Percentiles rank a stretch among this genome's conserved stretches.
phyloP scores from a whole-genome alignment of 2,329 filamentous ascomycete genomes.

The Purpureocillium takamizusanense region DNA sequence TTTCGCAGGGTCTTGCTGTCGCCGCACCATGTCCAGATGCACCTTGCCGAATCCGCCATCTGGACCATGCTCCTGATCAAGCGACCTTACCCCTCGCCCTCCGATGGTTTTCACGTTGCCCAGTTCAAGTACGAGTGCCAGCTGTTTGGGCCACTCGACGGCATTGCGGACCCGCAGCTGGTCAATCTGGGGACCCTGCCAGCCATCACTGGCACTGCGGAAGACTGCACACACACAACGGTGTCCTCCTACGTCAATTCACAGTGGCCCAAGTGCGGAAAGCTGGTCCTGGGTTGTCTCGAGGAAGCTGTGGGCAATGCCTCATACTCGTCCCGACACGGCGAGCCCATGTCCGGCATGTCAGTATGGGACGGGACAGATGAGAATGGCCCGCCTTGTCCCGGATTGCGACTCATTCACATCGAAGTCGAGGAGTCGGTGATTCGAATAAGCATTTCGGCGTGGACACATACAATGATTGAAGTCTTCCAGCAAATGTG shows the following conservation, averaged over 20 bases:
- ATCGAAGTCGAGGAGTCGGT: slow-evolving; percentile 23
- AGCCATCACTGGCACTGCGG: slow-evolving; percentile 23
- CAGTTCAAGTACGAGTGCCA: slow-evolving; percentile 27
- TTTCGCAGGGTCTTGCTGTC: slow-evolving; percentile 21
- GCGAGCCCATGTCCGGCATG: slow-evolving; percentile 20
- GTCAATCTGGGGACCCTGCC: slow-evolving; percentile 19
- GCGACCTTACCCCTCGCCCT: slow-evolving; percentile 18
- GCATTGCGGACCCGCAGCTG: slow-evolving; percentile 17
- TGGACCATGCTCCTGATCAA: slow-evolving; percentile 27
- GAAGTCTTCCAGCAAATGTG: slow-evolving; percentile 27
- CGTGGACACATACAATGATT: slow-evolving; percentile 24
- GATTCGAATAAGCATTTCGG: slow-evolving; percentile 22
- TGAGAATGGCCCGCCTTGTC: slow-evolving; percentile 13
- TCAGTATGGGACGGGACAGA: slow-evolving; percentile 25
- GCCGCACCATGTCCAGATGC: slow-evolving; percentile 26
- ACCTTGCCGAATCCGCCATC: slow-evolving; percentile 26
- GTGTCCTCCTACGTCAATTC: slow-evolving; percentile 21
- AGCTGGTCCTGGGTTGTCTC: slow-evolving; percentile 19
- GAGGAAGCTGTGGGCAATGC: slow-evolving; percentile 22
- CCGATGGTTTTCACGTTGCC: slow-evolving; percentile 23
- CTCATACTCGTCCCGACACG: slow-evolving; percentile 12
- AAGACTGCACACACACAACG: slow-evolving; percentile 21
- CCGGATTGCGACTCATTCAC: slow-evolving; percentile 22
- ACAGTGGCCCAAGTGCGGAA: slow-evolving; percentile 23
- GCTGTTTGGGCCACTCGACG: slow-evolving; percentile 18